Conservation (phyloP, 2,329 filamentous ascomycete species). For the Didymella exigua region DNA sequence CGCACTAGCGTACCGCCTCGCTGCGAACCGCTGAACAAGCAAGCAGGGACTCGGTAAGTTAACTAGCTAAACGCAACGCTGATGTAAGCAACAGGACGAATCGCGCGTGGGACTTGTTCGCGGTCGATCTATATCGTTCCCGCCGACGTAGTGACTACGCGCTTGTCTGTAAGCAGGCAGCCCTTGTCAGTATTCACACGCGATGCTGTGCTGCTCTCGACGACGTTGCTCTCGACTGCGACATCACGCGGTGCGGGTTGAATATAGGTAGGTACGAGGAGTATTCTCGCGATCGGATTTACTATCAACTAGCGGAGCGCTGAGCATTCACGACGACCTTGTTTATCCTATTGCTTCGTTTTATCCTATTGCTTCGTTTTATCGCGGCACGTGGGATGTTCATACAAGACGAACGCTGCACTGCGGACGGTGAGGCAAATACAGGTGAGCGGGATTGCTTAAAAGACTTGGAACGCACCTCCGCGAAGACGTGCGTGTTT, state of each 20-base stretch:
- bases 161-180: conserved; percentile 1
- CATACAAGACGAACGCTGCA: neutral
- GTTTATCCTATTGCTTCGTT: neutral
- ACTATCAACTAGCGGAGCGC: neutral
- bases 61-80: too few relatives aligned
- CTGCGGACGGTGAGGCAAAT: neutral
- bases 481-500: too few relatives aligned
- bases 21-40: neutral
- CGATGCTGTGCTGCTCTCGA: neutral
- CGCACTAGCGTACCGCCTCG: conserved; percentile 2
- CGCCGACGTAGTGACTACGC: too few relatives aligned
- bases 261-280: too few relatives aligned
- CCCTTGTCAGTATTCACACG: neutral
- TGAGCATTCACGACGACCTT: neutral
- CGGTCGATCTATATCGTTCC: too few relatives aligned
- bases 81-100: neutral
- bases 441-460: too few relatives aligned
- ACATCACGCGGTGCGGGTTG: too few relatives aligned
- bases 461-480: too few relatives aligned
- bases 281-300: too few relatives aligned
- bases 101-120: neutral
- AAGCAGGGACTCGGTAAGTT: too few relatives aligned
- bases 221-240: neutral
- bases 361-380: neutral
- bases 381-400: neutral